Evolutionary conservation across 129 eudicot genomes (phyloP).

Genomic region (Centella asiatica): DNA sequence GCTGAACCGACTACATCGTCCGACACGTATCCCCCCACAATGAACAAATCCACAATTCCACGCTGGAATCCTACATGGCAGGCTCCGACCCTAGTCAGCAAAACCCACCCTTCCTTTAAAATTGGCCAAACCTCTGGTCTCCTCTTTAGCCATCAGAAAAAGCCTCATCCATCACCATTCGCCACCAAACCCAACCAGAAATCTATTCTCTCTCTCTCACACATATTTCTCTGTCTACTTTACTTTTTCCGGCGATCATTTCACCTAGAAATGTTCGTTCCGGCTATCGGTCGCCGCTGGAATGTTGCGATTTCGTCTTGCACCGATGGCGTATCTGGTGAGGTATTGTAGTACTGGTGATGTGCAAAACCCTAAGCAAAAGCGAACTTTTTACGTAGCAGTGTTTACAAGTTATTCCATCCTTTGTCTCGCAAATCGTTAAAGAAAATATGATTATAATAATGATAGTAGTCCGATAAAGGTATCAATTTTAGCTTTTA

Average conservation of each 20-base stretch:
- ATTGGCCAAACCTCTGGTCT: conserved; percentile 10
- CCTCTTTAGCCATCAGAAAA: conserved; percentile 4
- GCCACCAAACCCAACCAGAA: conserved; percentile 18
- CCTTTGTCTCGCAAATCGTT: conserved; percentile 27
- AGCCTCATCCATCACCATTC: not conserved
- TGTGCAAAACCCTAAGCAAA: conserved; percentile 44
- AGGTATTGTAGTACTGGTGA: too few relatives aligned
- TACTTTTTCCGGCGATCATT: conserved; percentile 20
- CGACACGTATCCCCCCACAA: conserved; percentile 24
- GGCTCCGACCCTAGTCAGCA: conserved; percentile 38
- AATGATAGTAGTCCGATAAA: conserved; percentile 25
- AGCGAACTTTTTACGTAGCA: conserved; percentile 35
- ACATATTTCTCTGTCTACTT: conserved; percentile 4
- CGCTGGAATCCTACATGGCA: conserved; percentile 27
- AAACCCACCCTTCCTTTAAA: conserved; percentile 7
- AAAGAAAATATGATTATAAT: conserved; percentile 16
- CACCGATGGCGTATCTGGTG: not conserved
- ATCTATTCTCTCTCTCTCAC: too few relatives aligned
- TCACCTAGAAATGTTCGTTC: conserved; percentile 29
- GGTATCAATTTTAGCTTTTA: conserved; percentile 24
- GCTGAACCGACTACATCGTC: not conserved
- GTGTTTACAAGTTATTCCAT: conserved; percentile 59
- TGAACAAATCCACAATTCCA: conserved; percentile 17
- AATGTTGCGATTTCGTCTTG: conserved; percentile 19
- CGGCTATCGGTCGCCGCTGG: conserved; percentile 20